These are phyloP conservation scores for Fusarium sp. DNA, from an alignment of 2,329 filamentous ascomycete genomes.

Conservation along the genomic window DNA sequence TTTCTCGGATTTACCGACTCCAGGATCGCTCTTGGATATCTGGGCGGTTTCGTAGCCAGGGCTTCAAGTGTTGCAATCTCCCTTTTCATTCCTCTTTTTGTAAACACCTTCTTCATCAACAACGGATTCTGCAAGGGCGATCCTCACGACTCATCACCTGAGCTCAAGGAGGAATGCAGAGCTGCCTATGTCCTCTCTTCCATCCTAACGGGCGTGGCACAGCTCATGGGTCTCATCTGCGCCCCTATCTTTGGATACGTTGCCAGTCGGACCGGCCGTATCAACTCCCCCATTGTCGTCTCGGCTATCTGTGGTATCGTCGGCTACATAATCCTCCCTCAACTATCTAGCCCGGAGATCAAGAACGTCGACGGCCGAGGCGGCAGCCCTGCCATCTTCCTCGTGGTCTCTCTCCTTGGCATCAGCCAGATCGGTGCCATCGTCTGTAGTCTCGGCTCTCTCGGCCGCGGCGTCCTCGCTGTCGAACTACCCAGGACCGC, in stretches of 20 bases:
- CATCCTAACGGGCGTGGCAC: slow-evolving; percentile 88
- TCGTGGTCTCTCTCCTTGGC: slow-evolving; percentile 84
- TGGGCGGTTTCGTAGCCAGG: slow-evolving; percentile 94
- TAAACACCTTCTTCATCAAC: slow-evolving; percentile 89
- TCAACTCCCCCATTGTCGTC: slow-evolving; percentile 80
- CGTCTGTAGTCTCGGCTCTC: slow-evolving; percentile 90
- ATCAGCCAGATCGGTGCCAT: slow-evolving; percentile 97
- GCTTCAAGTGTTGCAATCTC: slow-evolving; percentile 96
- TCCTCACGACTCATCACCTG: slow-evolving; percentile 72
- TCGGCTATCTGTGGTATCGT: slow-evolving; percentile 79
- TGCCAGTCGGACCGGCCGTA: slow-evolving; percentile 73
- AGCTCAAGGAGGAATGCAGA: slow-evolving; percentile 87
- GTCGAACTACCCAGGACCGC: slow-evolving; percentile 54
- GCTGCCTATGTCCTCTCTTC: slow-evolving; percentile 90
- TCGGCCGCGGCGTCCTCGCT: slow-evolving; percentile 82
- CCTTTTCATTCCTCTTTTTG: slow-evolving; percentile 91
- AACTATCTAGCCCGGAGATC: slow-evolving; percentile 81
- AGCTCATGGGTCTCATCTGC: slow-evolving; percentile 85
- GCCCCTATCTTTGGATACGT: slow-evolving; percentile 90
- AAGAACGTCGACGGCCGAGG: slow-evolving; percentile 72
- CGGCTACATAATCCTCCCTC: slow-evolving; percentile 82
- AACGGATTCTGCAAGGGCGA: slow-evolving; percentile 81
- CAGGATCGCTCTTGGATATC: slow-evolving; percentile 86
- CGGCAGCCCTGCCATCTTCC: slow-evolving; percentile 76
- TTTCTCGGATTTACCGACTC: slow-evolving; percentile 79